phyloP scores from a whole-genome alignment of 2,329 filamentous ascomycete species.

The Trichophyton mentagrophytes region DNA sequence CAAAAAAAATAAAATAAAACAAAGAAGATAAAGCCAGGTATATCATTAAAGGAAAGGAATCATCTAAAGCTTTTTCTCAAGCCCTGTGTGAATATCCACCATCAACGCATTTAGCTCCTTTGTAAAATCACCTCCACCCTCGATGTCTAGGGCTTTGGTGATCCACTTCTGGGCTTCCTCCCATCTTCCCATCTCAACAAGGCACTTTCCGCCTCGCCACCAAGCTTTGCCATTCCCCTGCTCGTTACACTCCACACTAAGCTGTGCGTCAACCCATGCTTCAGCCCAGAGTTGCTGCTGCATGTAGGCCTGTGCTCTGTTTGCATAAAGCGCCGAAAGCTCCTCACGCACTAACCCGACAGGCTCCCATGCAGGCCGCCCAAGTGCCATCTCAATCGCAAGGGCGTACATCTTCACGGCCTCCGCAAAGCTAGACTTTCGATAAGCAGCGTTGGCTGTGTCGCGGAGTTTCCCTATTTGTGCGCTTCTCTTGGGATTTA shows the following conservation, averaged over 20 bases:
- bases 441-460: slow-evolving; percentile 67
- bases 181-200: slow-evolving; percentile 79
- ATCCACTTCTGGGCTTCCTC: slow-evolving; percentile 76
- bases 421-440: slow-evolving; percentile 60
- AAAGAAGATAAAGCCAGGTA: not conserved
- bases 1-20: not conserved
- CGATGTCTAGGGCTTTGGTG: slow-evolving; percentile 64
- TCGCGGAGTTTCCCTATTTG: slow-evolving; percentile 87
- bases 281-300: slow-evolving; percentile 68
- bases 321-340: slow-evolving; percentile 63
- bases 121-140: slow-evolving; percentile 43
- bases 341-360: slow-evolving; percentile 74
- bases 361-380: slow-evolving; percentile 78
- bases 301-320: slow-evolving; percentile 86
- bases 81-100: slow-evolving; percentile 50
- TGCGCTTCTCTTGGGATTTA: slow-evolving; percentile 83
- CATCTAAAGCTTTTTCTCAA: slow-evolving; percentile 31
- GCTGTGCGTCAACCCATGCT: slow-evolving; percentile 74
- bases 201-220: slow-evolving; percentile 75
- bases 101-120: slow-evolving; percentile 47
- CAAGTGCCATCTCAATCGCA: slow-evolving; percentile 80
- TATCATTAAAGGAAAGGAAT: not conserved
- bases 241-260: slow-evolving; percentile 74
- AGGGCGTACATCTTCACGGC: slow-evolving; percentile 71
- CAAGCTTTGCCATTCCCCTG: slow-evolving; percentile 86